Evolutionary conservation across 805 yeast genomes (phyloP), one percentile per base, ranked within the genome.

Genomic region (Candida qinlingensis): DNA sequence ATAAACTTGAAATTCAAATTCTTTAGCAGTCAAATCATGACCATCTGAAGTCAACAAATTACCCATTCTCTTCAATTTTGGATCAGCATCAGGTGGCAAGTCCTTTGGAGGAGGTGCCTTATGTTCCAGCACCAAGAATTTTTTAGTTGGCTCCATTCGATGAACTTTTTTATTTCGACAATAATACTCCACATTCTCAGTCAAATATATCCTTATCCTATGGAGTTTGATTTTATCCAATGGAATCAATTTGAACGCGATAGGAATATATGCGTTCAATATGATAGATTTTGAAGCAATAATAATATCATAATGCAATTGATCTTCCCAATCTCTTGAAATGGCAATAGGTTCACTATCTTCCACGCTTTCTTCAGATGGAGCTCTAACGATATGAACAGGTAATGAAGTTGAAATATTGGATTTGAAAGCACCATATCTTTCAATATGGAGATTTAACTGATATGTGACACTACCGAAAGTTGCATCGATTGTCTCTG

Each of bases 261-360:
- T 72, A 1, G 98, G 98, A 45, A 94, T 68, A 57, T 78, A 81
- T 3, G 92, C 82, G 62, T 95, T 90, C 44, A 94, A 73, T 7
- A 95, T 83, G 46, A 94, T 81, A 29, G 90, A 83, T 64, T 92
- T 94, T 29, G 96, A 87, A 2, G 96, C 95, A 46, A 94, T 83
- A 19, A 90, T 81, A 40, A 94, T 89, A 60, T 94, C 97, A 62
- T 94, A 94, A 56, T 83, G 83, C 33, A 94, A 67, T 62, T 87
- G 88, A 62, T 87, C 90, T 64, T 92, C 98, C 99, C 99, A 94
- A 55, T 87, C 92, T 51, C 96, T 75, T 29, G 85, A 76, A 36
- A 94, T 89, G 5, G 89, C 87, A 46, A 94, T 92, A 0, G 99
- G 98, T 62, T 94, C 99, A 53, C 85, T 83, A 60, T 87, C 92